phyloP scores from a whole-genome alignment of 2,329 filamentous ascomycete species.

The Cladobotryum mycophilum region DNA sequence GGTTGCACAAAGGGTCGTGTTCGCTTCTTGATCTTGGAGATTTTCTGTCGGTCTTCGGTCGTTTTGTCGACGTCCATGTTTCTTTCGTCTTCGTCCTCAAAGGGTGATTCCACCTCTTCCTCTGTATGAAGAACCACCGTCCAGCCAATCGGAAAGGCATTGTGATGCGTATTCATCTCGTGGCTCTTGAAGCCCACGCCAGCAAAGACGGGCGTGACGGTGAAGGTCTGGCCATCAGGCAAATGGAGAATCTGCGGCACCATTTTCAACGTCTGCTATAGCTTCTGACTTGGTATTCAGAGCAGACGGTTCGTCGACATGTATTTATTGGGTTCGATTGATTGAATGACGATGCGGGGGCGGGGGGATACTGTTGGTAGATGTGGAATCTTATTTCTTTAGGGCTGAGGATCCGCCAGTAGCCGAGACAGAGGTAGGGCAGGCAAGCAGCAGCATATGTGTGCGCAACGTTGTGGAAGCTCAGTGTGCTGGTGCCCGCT shows the following conservation, averaged over 20 bases:
- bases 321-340: background rate
- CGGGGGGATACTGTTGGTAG: too few species aligned
- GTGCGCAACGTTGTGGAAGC: too few species aligned
- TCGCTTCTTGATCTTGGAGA: slow-evolving; percentile 16
- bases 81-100: slow-evolving; percentile 8
- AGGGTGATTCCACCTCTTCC: slow-evolving; percentile 21
- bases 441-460: too few species aligned
- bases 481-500: too few species aligned
- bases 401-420: background rate
- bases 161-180: slow-evolving; percentile 61
- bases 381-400: background rate
- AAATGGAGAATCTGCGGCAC: slow-evolving; percentile 54
- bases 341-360: too few species aligned
- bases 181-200: slow-evolving; percentile 84
- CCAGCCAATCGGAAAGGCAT: slow-evolving; percentile 80
- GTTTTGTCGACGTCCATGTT: background rate
- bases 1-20: slow-evolving; percentile 55
- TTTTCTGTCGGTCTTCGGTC: slow-evolving; percentile 5
- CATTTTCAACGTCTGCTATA: slow-evolving; percentile 21
- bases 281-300: background rate
- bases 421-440: too few species aligned
- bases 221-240: slow-evolving; percentile 81
- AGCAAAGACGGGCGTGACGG: slow-evolving; percentile 81
- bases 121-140: slow-evolving; percentile 78
- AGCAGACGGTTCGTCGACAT: background rate